Conservation (phyloP, 2,329 filamentous ascomycete genomes). For the Ceratocystis eucalypticola region DNA sequence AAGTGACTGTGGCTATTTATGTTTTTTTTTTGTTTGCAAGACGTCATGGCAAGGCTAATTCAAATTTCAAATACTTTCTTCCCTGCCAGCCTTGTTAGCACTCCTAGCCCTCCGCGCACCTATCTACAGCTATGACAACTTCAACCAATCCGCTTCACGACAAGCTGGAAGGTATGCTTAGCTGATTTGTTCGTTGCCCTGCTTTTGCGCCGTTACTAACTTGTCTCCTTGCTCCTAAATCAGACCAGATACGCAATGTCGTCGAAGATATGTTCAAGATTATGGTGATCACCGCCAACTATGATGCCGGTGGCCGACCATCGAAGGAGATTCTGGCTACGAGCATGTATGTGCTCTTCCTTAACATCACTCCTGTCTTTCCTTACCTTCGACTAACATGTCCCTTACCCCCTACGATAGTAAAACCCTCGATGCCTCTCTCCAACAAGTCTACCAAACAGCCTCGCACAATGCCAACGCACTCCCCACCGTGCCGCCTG, state of each 20-base stretch:
- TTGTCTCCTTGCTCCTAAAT: not conserved
- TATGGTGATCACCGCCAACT: conserved; percentile 49
- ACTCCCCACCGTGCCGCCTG: conserved; percentile 44
- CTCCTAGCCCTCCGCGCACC: not conserved
- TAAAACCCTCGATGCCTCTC: conserved; percentile 30
- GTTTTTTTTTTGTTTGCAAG: not conserved
- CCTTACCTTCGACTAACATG: not conserved
- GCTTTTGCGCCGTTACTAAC: not conserved
- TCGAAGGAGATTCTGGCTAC: conserved; percentile 43
- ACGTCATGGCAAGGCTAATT: not conserved
- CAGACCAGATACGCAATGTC: conserved; percentile 48
- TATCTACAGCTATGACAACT: not conserved
- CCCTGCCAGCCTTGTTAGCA: not conserved
- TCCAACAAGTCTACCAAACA: conserved; percentile 30
- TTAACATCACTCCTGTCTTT: not conserved
- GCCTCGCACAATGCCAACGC: conserved; percentile 28
- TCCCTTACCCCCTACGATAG: conserved; percentile 21
- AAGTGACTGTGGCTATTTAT: not conserved
- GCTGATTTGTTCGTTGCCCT: not conserved
- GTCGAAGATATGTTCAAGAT: conserved; percentile 52
- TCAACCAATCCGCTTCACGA: conserved; percentile 2
- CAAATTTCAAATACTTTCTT: not conserved
- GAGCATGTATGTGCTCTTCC: conserved; percentile 32
- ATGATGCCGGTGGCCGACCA: conserved; percentile 40
- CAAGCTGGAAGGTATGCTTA: conserved; percentile 11